Conservation (phyloP, 2,329 filamentous ascomycete genomes). For the Fusarium duplospermum region DNA sequence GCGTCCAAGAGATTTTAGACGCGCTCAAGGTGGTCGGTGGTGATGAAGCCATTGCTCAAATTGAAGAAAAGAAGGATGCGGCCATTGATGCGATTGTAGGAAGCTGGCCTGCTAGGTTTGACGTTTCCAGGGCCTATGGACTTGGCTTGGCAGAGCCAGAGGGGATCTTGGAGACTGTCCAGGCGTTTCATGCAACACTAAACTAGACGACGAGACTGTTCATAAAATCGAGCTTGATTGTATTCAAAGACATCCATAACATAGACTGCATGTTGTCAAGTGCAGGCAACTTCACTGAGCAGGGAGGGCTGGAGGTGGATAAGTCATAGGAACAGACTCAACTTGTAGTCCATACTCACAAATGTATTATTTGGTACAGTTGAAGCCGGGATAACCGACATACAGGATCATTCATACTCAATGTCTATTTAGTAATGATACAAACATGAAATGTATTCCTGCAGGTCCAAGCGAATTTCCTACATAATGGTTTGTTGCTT, state of each 20-base stretch:
- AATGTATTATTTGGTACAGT: no score
- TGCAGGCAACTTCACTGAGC: not conserved
- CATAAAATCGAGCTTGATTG: not conserved
- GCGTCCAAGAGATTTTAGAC: slow-evolving; percentile 62
- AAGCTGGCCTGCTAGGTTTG: slow-evolving; percentile 63
- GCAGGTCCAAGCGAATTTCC: not conserved
- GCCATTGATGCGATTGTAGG: slow-evolving; percentile 62
- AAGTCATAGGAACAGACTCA: not conserved
- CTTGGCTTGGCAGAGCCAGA: slow-evolving; percentile 57
- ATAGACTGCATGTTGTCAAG: not conserved
- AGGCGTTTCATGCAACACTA: not conserved
- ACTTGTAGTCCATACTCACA: not conserved
- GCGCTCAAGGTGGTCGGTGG: slow-evolving; percentile 62
- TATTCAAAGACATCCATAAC: not conserved
- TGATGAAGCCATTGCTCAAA: slow-evolving; percentile 53
- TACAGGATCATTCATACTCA: not conserved
- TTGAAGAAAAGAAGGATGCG: slow-evolving; percentile 60
- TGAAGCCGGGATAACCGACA: no score
- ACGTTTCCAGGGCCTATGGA: slow-evolving; percentile 61
- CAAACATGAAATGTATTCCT: not conserved
- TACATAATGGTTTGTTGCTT: not conserved
- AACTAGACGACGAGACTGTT: not conserved
- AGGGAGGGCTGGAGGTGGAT: not conserved
- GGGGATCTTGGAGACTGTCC: not conserved
- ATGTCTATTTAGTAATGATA: not conserved